phyloP scores from a whole-genome alignment of 495 filamentous ascomycete genomes.

The Glarea lozoyensis region DNA sequence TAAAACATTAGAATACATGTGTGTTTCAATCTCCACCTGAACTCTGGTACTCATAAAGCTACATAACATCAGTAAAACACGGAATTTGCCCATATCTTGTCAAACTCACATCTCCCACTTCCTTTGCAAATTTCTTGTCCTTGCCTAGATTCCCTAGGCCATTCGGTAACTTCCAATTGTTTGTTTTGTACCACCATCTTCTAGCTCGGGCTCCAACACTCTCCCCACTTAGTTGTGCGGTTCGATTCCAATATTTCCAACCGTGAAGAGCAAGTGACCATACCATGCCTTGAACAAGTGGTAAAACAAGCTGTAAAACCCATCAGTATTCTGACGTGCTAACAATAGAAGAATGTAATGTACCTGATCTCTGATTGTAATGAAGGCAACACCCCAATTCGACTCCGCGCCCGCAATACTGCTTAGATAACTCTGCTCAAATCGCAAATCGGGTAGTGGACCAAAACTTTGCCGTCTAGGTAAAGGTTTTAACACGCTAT shows the following conservation, averaged over 20 bases:
- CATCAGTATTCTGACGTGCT: background rate
- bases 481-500: constrained; percentile 43
- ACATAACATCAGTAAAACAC: constrained; percentile 14
- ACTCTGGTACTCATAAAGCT: constrained; percentile 20
- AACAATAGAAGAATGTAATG: constrained; percentile 6
- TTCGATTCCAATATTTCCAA: constrained; percentile 77
- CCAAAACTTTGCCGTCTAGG: constrained; percentile 50
- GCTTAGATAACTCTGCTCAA: constrained; percentile 93
- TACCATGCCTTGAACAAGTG: constrained; percentile 72
- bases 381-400: constrained; percentile 68
- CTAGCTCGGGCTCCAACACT: constrained; percentile 62
- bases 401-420: constrained; percentile 70
- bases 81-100: constrained; percentile 1
- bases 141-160: constrained; percentile 3
- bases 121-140: constrained; percentile 11
- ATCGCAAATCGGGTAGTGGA: constrained; percentile 85
- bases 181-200: constrained; percentile 87
- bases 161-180: constrained; percentile 65
- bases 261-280: constrained; percentile 73
- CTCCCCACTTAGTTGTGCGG: constrained; percentile 57
- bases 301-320: constrained; percentile 58
- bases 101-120: constrained; percentile 18
- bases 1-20: too few relatives aligned
- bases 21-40: constrained; percentile 4
- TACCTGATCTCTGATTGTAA: constrained; percentile 85